Conservation (phyloP, 2,329 filamentous ascomycete species). For the Sordariomycetes sp. region DNA sequence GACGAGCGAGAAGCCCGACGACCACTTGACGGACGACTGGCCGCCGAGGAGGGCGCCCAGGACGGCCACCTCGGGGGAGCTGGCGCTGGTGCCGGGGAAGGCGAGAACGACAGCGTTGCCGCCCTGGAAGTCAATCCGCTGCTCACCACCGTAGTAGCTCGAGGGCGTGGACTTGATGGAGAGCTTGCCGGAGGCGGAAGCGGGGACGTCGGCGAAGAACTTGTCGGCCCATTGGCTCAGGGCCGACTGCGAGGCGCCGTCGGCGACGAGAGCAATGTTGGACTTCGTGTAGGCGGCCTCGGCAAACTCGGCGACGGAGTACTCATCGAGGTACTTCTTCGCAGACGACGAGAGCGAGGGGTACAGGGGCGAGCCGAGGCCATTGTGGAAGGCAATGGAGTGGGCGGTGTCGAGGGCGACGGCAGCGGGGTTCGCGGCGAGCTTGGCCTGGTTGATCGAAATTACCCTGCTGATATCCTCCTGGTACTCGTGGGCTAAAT, state of each 20-base stretch:
- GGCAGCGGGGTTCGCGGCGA: conserved; percentile 46
- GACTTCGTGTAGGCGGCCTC: conserved; percentile 71
- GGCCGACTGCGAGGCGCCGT: conserved; percentile 65
- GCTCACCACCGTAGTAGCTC: conserved; percentile 93
- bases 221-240: conserved; percentile 83
- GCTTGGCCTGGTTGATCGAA: conserved; percentile 61
- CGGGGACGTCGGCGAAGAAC: conserved; percentile 69
- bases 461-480: conserved; percentile 76
- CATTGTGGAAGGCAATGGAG: conserved; percentile 79
- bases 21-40: conserved; percentile 89
- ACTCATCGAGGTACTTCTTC: conserved; percentile 68
- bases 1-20: conserved; percentile 80
- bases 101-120: conserved; percentile 81
- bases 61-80: conserved; percentile 72
- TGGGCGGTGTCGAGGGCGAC: conserved; percentile 81
- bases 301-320: conserved; percentile 63
- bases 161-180: conserved; percentile 32
- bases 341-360: conserved; percentile 59
- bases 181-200: conserved; percentile 34
- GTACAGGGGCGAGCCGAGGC: conserved; percentile 69
- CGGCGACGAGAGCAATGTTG: conserved; percentile 85
- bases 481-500: conserved; percentile 70
- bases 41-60: conserved; percentile 83
- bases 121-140: conserved; percentile 64
- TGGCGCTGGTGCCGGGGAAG: conserved; percentile 66